Percentiles rank a stretch among this genome's conserved stretches.
Evolutionary conservation across 2,329 filamentous ascomycete species (phyloP).

Genomic region (Rosellinia necatrix): DNA sequence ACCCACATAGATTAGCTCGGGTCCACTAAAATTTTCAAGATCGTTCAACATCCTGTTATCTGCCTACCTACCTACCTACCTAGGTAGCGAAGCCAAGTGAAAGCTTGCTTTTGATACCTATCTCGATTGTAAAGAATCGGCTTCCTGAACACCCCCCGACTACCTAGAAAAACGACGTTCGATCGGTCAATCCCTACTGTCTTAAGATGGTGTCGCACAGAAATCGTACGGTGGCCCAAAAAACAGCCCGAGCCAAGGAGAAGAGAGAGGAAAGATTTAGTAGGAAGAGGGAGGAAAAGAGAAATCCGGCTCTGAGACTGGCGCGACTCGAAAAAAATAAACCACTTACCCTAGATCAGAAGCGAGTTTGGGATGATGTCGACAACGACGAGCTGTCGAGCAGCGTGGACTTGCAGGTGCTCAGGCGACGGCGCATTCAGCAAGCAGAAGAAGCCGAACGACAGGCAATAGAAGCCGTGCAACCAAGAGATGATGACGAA

Average conservation of each 20-base stretch:
- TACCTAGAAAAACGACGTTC: background rate
- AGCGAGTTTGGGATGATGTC: constrained; percentile 86
- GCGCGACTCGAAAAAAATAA: constrained; percentile 78
- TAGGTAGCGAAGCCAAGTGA: too few species aligned
- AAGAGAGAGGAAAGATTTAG: constrained; percentile 78
- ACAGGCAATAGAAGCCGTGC: constrained; percentile 48
- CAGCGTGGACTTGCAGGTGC: constrained; percentile 60
- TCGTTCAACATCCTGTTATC: constrained; percentile 4
- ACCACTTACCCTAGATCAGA: constrained; percentile 80
- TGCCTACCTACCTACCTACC: background rate
- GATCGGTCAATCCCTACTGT: background rate
- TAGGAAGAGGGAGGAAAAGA: constrained; percentile 82
- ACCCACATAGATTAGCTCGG: constrained; percentile 2
- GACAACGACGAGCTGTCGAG: constrained; percentile 62
- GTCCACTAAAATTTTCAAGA: constrained; percentile 32
- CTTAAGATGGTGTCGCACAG: constrained; percentile 26
- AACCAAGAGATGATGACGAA: constrained; percentile 43
- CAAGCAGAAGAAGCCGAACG: constrained; percentile 48
- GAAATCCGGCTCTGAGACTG: constrained; percentile 75
- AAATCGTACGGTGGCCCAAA: constrained; percentile 65
- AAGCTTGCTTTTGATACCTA: too few species aligned
- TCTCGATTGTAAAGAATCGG: too few species aligned
- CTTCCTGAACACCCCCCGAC: background rate
- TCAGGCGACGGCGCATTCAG: constrained; percentile 60
- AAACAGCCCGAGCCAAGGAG: constrained; percentile 73